Base-by-base conservation (phyloP, 345 rosid genomes). In the Populus alba region DNA sequence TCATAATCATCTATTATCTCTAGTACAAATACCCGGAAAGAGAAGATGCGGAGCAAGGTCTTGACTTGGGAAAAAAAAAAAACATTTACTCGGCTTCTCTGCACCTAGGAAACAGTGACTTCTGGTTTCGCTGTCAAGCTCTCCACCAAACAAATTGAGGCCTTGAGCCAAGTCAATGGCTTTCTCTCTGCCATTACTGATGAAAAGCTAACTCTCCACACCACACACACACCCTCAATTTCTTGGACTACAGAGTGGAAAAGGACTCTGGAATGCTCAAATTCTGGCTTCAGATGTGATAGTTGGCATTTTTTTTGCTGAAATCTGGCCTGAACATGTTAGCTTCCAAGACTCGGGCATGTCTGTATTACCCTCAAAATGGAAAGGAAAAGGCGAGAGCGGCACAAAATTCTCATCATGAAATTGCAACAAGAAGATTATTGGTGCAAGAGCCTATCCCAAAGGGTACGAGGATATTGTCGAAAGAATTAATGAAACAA, bases 291-390 rank as follows among this genome's bases (percentile, higher is more conserved):
- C 88, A 0, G 92, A 94, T 45, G 89, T 90, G 33, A 90, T 94
- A 66, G 70, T 94, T 6, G 98, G 96, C 6, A 49, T 94, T 45
- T 82, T 91, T 8, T 94, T 91, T 77, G 88, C 88, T 0, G 98
- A 97, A 70, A 88, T 94, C 80, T 90, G 97, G 85, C 98, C 98
- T 0, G 97, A 92, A 59, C 97, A 91, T 75, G 84, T 83, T 59
- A 89, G 92, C 79, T 92, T 94, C 79, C 86, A 74, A 3, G 98
- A 92, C 80, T 51, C 75, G 0, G 93, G 90, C 76, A 37, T 94
- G 83, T 47, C 90, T 20, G 83, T 87, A 1, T 79, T 86, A 31
- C 98, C 97, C 0, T 71, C 90, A 3, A 83, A 79, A 79, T 94
- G 98, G 98, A 90, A 84, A 84, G 98, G 97, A 3, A 71, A 62